Evolutionary conservation across 352 stramenopile species (phyloP).

Genomic region (Pythium pyrilobum): DNA sequence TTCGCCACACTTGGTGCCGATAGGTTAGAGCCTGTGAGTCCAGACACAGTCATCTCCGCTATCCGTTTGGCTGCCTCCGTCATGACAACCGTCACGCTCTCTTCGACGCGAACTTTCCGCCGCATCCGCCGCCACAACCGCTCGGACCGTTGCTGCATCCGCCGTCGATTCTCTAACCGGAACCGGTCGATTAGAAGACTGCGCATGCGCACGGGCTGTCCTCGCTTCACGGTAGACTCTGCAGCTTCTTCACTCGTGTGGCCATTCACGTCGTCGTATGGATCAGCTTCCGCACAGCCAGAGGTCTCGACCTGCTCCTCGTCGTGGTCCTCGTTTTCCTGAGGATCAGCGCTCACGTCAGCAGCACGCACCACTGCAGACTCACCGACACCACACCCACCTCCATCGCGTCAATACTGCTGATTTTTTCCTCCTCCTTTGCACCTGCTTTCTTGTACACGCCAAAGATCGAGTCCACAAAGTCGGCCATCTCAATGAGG

Average conservation of each 20-base stretch:
- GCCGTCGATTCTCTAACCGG: conserved; percentile 43
- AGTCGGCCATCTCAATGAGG: conserved; percentile 77
- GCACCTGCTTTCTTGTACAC: conserved; percentile 45
- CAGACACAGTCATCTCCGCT: conserved; percentile 23
- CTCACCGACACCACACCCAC: not conserved
- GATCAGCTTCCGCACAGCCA: not conserved
- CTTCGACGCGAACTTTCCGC: conserved; percentile 51
- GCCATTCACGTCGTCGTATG: conserved; percentile 10
- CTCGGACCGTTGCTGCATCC: conserved; percentile 48
- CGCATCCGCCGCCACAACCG: conserved; percentile 57
- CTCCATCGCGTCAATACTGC: not conserved
- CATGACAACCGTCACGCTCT: conserved; percentile 49
- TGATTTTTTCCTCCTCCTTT: not conserved
- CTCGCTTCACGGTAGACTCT: not conserved
- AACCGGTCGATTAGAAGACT: conserved; percentile 42
- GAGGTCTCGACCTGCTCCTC: not conserved
- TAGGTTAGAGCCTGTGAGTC: no score
- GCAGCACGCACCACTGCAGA: not conserved
- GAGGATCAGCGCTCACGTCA: not conserved
- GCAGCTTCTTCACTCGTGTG: conserved; percentile 12
- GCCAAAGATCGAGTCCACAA: conserved; percentile 70
- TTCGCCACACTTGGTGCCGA: no score
- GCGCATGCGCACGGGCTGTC: conserved; percentile 8
- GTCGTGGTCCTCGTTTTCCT: not conserved
- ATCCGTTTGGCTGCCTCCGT: conserved; percentile 31